Evolutionary conservation across 768 basidiomycete genomes (phyloP).

Genomic region (Phanerochaete sordida): DNA sequence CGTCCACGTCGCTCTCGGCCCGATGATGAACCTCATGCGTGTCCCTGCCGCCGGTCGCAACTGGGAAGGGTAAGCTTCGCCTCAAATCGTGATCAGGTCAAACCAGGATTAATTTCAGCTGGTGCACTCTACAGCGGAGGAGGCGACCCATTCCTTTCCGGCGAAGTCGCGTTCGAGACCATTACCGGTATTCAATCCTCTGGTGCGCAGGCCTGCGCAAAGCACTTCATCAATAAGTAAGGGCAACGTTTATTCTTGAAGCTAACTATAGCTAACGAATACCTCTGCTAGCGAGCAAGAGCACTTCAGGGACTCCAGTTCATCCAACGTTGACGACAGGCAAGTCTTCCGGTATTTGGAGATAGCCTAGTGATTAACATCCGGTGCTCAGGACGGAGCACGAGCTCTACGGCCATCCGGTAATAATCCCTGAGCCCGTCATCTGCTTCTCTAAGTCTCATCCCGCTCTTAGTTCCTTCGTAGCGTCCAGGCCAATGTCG

Average conservation of each 20-base stretch:
- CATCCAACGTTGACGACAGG: slow-evolving; percentile 23
- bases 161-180: slow-evolving; percentile 75
- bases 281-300: slow-evolving; percentile 24
- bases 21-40: slow-evolving; percentile 76
- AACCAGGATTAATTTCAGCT: neutral
- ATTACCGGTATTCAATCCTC: slow-evolving; percentile 73
- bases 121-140: slow-evolving; percentile 33
- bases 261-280: no score
- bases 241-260: neutral
- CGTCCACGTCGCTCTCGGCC: slow-evolving; percentile 68
- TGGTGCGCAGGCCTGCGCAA: slow-evolving; percentile 84
- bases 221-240: slow-evolving; percentile 64
- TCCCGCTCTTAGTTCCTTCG: slow-evolving; percentile 17
- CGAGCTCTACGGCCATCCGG: slow-evolving; percentile 19
- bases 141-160: slow-evolving; percentile 80
- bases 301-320: slow-evolving; percentile 16
- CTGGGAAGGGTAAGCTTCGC: slow-evolving; percentile 81
- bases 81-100: neutral
- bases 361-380: neutral
- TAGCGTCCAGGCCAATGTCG: slow-evolving; percentile 22
- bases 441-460: neutral
- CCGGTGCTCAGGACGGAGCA: no score
- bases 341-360: neutral
- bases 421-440: slow-evolving; percentile 8
- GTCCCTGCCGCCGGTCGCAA: slow-evolving; percentile 68